Evolutionary conservation across 2,329 filamentous ascomycete genomes (phyloP).

Genomic region (Pyrenochaeta sp.): DNA sequence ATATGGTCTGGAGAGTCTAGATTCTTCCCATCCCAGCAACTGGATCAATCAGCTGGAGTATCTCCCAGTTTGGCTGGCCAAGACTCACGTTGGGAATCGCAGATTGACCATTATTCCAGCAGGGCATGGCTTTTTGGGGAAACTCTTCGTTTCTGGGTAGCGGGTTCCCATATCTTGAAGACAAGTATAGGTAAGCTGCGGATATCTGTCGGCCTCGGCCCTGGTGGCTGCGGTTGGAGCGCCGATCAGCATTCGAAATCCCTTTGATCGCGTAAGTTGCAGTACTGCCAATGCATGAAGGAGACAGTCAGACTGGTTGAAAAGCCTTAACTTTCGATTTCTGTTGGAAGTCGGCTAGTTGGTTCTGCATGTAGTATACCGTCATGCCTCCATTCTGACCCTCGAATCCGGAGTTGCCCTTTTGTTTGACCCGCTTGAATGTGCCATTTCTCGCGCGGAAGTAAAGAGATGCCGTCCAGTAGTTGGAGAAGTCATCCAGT

Average conservation of each 20-base stretch:
- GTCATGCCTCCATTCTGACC: conserved; percentile 36
- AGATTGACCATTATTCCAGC: conserved; percentile 56
- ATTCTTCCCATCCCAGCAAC: conserved; percentile 46
- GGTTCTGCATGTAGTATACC: conserved; percentile 42
- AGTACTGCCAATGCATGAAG: too few species aligned
- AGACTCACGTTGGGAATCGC: conserved; percentile 46
- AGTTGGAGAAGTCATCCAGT: conserved; percentile 27
- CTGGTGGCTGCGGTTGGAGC: conserved; percentile 27
- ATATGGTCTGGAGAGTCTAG: conserved; percentile 37
- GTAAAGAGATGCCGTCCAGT: conserved; percentile 38
- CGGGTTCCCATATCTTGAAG: conserved; percentile 51
- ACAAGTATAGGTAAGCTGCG: conserved; percentile 58
- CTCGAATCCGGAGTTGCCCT: conserved; percentile 37
- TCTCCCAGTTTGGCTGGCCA: background rate
- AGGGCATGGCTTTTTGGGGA: conserved; percentile 51
- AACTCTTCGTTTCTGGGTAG: conserved; percentile 51
- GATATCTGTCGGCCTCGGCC: conserved; percentile 49
- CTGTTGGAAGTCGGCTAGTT: conserved; percentile 31
- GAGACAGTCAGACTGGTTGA: conserved; percentile 32
- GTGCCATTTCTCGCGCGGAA: conserved; percentile 36
- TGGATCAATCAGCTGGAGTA: conserved; percentile 46
- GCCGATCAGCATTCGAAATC: conserved; percentile 43
- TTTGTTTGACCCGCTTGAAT: conserved; percentile 35
- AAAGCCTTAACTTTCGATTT: conserved; percentile 55
- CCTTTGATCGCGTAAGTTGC: conserved; percentile 10